Conservation (phyloP, 139 green algal species). For the Zygnema circumcarinatum region DNA sequence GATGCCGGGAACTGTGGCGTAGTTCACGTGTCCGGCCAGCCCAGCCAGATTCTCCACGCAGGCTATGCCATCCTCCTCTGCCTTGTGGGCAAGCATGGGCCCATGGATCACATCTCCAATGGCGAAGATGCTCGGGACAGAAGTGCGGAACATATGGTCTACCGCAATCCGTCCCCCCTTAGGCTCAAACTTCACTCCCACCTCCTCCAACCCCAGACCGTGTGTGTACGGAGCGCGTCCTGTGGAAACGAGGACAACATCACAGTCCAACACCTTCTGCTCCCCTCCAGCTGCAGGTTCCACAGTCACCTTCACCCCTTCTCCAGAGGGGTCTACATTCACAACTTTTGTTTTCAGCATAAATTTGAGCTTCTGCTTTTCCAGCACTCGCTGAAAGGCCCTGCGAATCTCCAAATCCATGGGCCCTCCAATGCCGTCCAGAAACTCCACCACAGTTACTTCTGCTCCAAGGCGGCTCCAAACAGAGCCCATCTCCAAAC, state of each 20-base stretch:
- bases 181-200: conserved; percentile 84
- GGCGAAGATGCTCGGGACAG: conserved; percentile 77
- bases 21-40: conserved; percentile 95
- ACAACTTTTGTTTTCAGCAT: conserved; percentile 82
- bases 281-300: conserved; percentile 69
- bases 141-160: conserved; percentile 63
- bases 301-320: conserved; percentile 74
- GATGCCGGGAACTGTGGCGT: conserved; percentile 94
- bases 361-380: conserved; percentile 99
- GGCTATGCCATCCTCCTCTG: conserved; percentile 98
- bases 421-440: conserved; percentile 84
- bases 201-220: conserved; percentile 85
- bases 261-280: conserved; percentile 75
- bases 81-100: conserved; percentile 99
- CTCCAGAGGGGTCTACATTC: conserved; percentile 67
- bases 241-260: conserved; percentile 93
- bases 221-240: conserved; percentile 69
- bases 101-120: conserved; percentile 88
- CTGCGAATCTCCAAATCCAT: conserved; percentile 90
- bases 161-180: conserved; percentile 76
- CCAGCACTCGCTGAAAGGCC: conserved; percentile 85
- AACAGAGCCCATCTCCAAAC: conserved; percentile 97
- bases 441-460: conserved; percentile 97
- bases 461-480: conserved; percentile 89
- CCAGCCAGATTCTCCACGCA: conserved; percentile 92